Evolutionary conservation across 306 rosid genomes (phyloP).

Genomic region (Rubus parviflorus): DNA sequence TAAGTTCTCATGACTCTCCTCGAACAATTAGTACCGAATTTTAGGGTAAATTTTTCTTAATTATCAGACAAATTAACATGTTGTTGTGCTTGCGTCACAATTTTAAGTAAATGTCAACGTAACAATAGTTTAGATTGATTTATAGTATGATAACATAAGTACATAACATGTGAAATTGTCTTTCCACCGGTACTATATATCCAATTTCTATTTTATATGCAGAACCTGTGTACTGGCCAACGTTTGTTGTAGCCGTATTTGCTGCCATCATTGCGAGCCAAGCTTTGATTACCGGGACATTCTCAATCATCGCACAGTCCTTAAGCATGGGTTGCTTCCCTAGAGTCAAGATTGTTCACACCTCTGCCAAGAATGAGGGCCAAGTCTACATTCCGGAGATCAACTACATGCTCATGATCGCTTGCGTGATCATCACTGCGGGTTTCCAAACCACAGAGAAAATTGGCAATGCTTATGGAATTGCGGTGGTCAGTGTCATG

Average conservation of each 20-base stretch:
- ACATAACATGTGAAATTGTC: too few relatives aligned
- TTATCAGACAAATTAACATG: not conserved
- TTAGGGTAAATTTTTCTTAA: not conserved
- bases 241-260: conserved; percentile 63
- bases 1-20: not conserved
- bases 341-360: conserved; percentile 62
- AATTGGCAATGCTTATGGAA: conserved; percentile 69
- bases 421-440: conserved; percentile 53
- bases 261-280: conserved; percentile 87
- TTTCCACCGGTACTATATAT: not conserved
- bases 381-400: conserved; percentile 80
- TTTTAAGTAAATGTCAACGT: too few relatives aligned
- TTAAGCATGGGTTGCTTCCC: conserved; percentile 74
- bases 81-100: not conserved
- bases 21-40: not conserved
- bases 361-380: conserved; percentile 64
- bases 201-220: not conserved
- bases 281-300: conserved; percentile 84
- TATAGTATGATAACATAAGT: too few relatives aligned
- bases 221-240: conserved; percentile 76
- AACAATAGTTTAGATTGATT: too few relatives aligned
- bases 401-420: conserved; percentile 70
- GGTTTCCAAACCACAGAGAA: conserved; percentile 66
- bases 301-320: conserved; percentile 68
- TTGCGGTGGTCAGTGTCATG: conserved; percentile 38